These are phyloP conservation scores for Fistulifera solaris DNA, from an alignment of 108 stramenopile species.

Conservation along the genomic window DNA sequence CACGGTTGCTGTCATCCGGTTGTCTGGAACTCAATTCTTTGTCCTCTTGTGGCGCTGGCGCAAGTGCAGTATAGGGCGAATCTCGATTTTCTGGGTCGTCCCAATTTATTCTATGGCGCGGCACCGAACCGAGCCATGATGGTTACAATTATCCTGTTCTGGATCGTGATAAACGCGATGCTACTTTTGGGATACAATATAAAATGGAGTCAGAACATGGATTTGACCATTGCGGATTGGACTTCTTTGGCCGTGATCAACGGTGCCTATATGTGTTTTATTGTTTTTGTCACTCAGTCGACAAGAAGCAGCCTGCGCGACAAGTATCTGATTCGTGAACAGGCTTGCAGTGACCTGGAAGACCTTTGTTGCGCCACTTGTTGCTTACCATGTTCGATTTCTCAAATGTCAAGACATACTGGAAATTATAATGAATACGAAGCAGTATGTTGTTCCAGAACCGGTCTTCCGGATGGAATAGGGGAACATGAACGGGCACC, in stretches of 20 bases:
- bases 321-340: constrained; percentile 54
- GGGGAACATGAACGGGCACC: neutral
- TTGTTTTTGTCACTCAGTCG: constrained; percentile 35
- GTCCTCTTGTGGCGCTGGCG: constrained; percentile 54
- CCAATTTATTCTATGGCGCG: constrained; percentile 20
- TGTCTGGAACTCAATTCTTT: constrained; percentile 46
- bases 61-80: constrained; percentile 66
- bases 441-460: constrained; percentile 29
- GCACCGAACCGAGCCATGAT: constrained; percentile 49
- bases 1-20: constrained; percentile 55
- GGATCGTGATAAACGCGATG: constrained; percentile 49
- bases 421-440: constrained; percentile 44
- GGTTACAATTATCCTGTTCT: constrained; percentile 38
- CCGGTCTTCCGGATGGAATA: constrained; percentile 22
- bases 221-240: constrained; percentile 28
- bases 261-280: constrained; percentile 34
- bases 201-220: constrained; percentile 22
- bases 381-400: constrained; percentile 55
- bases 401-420: constrained; percentile 78
- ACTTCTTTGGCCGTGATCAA: constrained; percentile 37
- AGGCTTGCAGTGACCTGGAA: constrained; percentile 25
- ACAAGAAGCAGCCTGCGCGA: constrained; percentile 49
- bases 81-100: constrained; percentile 54
- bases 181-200: constrained; percentile 32
- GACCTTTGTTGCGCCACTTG: constrained; percentile 48